Conservation (phyloP, 1,284 basidiomycete species). For the Afroboletus lepidellus region DNA sequence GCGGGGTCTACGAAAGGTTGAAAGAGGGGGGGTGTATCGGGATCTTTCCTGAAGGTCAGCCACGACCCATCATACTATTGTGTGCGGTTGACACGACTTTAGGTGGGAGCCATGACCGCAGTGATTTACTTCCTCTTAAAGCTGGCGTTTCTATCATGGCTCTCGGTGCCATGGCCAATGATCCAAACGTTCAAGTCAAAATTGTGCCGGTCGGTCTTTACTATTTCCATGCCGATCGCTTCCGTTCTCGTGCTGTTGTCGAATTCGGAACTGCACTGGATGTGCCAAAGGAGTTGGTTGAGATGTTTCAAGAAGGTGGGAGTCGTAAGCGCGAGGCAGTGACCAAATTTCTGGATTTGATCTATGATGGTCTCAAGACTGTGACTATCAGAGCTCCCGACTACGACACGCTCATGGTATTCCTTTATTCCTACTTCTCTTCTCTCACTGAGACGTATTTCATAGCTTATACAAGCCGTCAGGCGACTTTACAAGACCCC, state of each 20-base stretch:
- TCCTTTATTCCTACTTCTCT: not conserved
- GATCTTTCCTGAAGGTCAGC: slow-evolving; percentile 91
- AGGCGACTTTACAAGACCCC: slow-evolving; percentile 94
- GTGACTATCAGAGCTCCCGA: slow-evolving; percentile 97
- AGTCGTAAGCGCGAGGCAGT: slow-evolving; percentile 89
- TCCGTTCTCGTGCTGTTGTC: slow-evolving; percentile 93
- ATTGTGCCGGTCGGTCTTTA: slow-evolving; percentile 94
- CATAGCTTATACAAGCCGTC: slow-evolving; percentile 90
- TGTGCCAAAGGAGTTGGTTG: slow-evolving; percentile 82
- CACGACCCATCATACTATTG: not conserved
- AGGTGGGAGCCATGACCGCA: slow-evolving; percentile 97
- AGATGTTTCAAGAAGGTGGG: slow-evolving; percentile 91
- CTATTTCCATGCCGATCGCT: slow-evolving; percentile 95
- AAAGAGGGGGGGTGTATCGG: slow-evolving; percentile 89
- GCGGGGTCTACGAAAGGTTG: slow-evolving; percentile 87
- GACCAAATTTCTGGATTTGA: slow-evolving; percentile 84
- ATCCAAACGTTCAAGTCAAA: slow-evolving; percentile 84
- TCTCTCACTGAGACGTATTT: slow-evolving; percentile 1
- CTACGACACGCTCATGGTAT: slow-evolving; percentile 96
- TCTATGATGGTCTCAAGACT: slow-evolving; percentile 96
- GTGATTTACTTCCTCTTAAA: slow-evolving; percentile 91
- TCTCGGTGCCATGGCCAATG: slow-evolving; percentile 92
- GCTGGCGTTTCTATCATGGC: slow-evolving; percentile 97
- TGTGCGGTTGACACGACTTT: slow-evolving; percentile 14
- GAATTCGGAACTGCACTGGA: slow-evolving; percentile 94